phyloP scores from a whole-genome alignment of 2,329 filamentous ascomycete species.

The Calonectria montana region DNA sequence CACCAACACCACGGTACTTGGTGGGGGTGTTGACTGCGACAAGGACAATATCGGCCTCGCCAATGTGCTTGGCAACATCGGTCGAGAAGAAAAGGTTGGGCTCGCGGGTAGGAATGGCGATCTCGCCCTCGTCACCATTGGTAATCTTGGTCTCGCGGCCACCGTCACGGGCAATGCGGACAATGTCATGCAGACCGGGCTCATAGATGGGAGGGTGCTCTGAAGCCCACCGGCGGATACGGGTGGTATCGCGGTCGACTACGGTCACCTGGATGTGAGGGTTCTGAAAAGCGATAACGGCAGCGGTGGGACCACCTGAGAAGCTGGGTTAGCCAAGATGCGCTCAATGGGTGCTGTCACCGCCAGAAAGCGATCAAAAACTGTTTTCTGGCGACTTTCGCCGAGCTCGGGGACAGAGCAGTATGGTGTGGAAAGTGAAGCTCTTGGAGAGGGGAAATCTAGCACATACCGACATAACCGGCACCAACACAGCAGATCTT shows the following conservation, averaged over 20 bases:
- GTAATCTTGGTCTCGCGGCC: conserved; percentile 56
- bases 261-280: conserved; percentile 78
- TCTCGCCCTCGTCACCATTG: conserved; percentile 49
- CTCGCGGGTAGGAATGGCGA: conserved; percentile 56
- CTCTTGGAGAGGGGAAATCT: not conserved
- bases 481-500: conserved; percentile 81
- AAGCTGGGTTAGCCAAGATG: conserved; percentile 25
- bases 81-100: conserved; percentile 82
- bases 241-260: conserved; percentile 74
- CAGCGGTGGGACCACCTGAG: conserved; percentile 78
- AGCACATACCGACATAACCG: conserved; percentile 76
- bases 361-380: not conserved
- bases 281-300: conserved; percentile 80
- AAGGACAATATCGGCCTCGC: conserved; percentile 78
- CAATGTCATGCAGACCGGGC: conserved; percentile 75
- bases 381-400: not conserved
- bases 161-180: conserved; percentile 72
- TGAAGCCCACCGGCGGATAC: conserved; percentile 81
- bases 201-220: conserved; percentile 81
- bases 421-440: not conserved
- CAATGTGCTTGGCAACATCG: conserved; percentile 70
- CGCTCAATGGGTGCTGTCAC: conserved; percentile 26
- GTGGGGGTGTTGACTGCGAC: conserved; percentile 85
- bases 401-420: not conserved
- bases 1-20: conserved; percentile 76